Evolutionary conservation across 768 basidiomycete species (phyloP).

Genomic region (Royoungia palumana): DNA sequence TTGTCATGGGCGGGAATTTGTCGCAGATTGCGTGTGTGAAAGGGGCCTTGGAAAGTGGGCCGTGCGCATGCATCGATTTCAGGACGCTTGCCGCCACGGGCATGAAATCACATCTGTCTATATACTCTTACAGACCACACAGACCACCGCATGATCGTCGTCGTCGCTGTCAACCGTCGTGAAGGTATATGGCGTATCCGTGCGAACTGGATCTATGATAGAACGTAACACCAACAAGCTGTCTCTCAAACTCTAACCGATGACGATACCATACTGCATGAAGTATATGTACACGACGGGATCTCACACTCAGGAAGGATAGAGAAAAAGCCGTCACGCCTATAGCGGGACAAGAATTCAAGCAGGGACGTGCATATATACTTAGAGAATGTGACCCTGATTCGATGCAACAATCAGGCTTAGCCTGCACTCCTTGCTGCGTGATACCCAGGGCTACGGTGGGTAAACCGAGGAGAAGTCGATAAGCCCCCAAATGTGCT

Average conservation of each 20-base stretch:
- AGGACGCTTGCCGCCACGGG: not conserved
- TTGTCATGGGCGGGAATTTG: not conserved
- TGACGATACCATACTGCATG: not conserved
- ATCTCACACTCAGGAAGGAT: too few relatives aligned
- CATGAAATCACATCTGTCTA: not conserved
- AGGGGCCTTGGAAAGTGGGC: not conserved
- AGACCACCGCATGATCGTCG: not conserved
- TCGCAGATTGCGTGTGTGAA: conserved; percentile 3
- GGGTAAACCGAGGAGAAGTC: conserved; percentile 15
- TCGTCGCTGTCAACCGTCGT: conserved; percentile 3
- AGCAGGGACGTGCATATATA: not conserved
- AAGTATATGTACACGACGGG: too few relatives aligned
- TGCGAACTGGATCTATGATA: not conserved
- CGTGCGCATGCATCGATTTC: not conserved
- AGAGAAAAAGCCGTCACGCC: too few relatives aligned
- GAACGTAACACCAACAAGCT: not conserved
- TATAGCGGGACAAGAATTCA: not conserved
- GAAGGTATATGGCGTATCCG: conserved; percentile 8
- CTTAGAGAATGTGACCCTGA: not conserved
- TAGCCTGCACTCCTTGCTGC: too few relatives aligned
- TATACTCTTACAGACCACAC: not conserved
- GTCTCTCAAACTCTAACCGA: not conserved
- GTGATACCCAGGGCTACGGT: conserved; percentile 1
- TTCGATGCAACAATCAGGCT: not conserved
- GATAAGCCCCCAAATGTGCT: not conserved